Base-by-base conservation (phyloP, 2,329 filamentous ascomycete genomes). In the Claviceps fusiformis region DNA sequence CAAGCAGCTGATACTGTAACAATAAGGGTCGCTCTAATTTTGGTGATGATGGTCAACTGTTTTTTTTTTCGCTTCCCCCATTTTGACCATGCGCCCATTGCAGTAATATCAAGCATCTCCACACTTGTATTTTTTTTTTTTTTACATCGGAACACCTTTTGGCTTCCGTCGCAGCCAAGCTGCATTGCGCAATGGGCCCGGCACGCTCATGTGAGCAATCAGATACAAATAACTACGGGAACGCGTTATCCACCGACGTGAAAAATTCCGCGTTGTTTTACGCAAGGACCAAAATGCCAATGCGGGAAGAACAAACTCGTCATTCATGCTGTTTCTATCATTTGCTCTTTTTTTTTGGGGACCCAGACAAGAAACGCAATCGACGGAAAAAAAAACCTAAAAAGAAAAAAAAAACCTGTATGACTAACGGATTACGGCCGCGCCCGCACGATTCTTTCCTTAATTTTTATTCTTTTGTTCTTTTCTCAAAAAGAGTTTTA, bases 1-100 rank as follows among this genome's bases (percentile, higher is more conserved):
- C 55, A 87, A 89, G 71, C 85, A 86, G 70, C 74, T 90, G 64
- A 88, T 91, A 58, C 59, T 70, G 59, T 69, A 63, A 63, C 56
- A 50, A 58, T 58, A 35, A 56, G 15, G 19, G 17, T 24, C 44
- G 27, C 47, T 39, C 31, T 31, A 43, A 33, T 41, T 19, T 37
- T 33, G 13, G 37, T 10, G 29, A 37, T 17, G 29, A 37, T 29
- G 2, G 17, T 27, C 8, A 27, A 19, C 11, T 17, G 9, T 2
- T 15, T 5, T 29, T 49, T n/a, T 24, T 29, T 37, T 29, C 41
- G 27, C n/a, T 50, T 31, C 4, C 4, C 47, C 8, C 33, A 8
- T 35, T 15, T 17, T 50, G 48, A 27, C 35, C 27, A n/a, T 37
- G 48, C n/a, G 19, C 50, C 29, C 3, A 41, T 31, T n/a, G 27